A percentile compares a stretch with the other conserved stretches of the same genome.
phyloP scores from a whole-genome alignment of 2,329 filamentous ascomycete genomes.

The Fusarium chlamydosporum region DNA sequence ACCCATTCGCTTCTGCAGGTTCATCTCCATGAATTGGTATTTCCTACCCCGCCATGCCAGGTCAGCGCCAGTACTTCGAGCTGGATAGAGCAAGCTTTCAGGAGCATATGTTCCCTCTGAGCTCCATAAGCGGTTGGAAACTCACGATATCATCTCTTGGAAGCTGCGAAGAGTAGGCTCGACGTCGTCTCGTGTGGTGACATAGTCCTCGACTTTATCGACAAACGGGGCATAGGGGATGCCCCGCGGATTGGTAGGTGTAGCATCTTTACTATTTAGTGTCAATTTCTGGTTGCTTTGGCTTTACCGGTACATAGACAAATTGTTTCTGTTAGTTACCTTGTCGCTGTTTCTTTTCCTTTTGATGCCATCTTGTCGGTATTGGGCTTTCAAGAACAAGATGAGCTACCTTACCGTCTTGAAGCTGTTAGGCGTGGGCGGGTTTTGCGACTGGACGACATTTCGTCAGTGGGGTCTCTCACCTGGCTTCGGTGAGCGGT shows the following conservation, averaged over 20 bases:
- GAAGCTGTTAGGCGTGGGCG: conserved; percentile 45
- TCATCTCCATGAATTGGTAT: conserved; percentile 99
- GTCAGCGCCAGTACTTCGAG: conserved; percentile 36
- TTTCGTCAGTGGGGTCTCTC: conserved; percentile 53
- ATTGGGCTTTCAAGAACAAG: conserved; percentile 40
- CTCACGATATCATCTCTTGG: conserved; percentile 93
- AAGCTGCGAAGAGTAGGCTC: conserved; percentile 86
- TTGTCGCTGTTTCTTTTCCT: conserved; percentile 56
- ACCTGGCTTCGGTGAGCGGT: conserved; percentile 49
- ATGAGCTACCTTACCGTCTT: conserved; percentile 35
- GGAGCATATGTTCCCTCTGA: conserved; percentile 18
- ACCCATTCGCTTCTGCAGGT: conserved; percentile 84
- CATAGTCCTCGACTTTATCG: conserved; percentile 90
- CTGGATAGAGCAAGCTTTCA: conserved; percentile 27
- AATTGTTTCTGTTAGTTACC: conserved; percentile 49
- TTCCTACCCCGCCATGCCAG: conserved; percentile 72
- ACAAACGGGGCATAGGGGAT: conserved; percentile 89
- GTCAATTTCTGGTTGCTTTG: conserved; percentile 32
- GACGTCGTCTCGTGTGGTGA: conserved; percentile 81
- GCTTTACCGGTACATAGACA: background rate
- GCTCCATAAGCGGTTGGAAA: conserved; percentile 39
- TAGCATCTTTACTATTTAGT: conserved; percentile 60
- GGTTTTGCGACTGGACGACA: conserved; percentile 52
- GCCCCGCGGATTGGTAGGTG: conserved; percentile 81
- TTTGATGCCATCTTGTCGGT: conserved; percentile 58